Conservation (phyloP, 2,329 filamentous ascomycete species). For the Cladosporium cucumerinum region DNA sequence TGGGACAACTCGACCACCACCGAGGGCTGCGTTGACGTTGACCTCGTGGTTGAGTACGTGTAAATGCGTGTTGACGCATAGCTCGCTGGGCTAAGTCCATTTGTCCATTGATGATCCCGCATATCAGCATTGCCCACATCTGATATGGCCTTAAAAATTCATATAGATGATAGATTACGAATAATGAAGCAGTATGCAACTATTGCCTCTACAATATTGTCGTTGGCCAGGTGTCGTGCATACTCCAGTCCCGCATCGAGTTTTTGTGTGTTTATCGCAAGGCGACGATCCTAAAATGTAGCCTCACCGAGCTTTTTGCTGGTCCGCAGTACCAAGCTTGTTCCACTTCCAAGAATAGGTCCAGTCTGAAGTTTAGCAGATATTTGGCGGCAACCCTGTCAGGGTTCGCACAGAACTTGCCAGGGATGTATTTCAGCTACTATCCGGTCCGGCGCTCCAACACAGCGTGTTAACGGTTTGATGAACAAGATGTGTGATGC, state of each 20-base stretch:
- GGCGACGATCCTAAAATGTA: neutral
- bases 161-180: constrained; percentile 8
- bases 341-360: neutral
- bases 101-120: neutral
- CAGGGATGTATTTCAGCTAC: neutral
- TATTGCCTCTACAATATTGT: neutral
- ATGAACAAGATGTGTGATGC: neutral
- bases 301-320: neutral
- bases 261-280: neutral
- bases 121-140: neutral
- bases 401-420: neutral
- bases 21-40: constrained; percentile 14
- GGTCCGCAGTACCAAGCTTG: no score
- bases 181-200: neutral
- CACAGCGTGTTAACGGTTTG: neutral
- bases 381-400: neutral
- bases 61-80: neutral
- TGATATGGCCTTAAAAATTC: neutral
- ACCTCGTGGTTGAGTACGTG: constrained; percentile 16
- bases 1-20: constrained; percentile 16
- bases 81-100: neutral
- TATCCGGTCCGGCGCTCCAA: neutral
- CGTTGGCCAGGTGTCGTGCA: neutral
- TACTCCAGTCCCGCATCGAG: neutral
- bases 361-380: neutral